Evolutionary conservation across 495 filamentous ascomycete genomes (phyloP).

Genomic region (Sordaria brevicollis): DNA sequence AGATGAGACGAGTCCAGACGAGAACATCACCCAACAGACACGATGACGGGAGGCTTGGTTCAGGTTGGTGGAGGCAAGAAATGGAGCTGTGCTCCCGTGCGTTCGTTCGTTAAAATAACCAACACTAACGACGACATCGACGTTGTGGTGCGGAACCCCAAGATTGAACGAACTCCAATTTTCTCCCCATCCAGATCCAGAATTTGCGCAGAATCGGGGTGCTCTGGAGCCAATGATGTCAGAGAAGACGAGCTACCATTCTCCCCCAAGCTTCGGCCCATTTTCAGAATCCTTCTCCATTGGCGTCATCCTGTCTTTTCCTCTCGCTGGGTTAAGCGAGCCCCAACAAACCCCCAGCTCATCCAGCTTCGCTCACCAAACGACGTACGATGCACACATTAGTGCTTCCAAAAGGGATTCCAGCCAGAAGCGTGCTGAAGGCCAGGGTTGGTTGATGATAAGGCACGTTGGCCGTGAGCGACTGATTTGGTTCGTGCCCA

Average conservation of each 20-base stretch:
- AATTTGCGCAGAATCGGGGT: not conserved
- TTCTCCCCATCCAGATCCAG: not conserved
- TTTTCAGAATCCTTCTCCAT: not conserved
- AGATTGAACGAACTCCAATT: not conserved
- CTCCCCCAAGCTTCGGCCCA: not conserved
- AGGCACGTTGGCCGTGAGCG: not conserved
- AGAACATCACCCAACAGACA: not conserved
- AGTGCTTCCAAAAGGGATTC: not conserved
- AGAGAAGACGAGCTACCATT: not conserved
- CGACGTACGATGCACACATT: not conserved
- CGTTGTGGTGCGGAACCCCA: not conserved
- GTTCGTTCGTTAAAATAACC: not conserved
- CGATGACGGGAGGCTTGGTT: not conserved
- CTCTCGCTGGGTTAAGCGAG: not conserved
- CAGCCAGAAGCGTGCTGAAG: not conserved
- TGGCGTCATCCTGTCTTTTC: not conserved
- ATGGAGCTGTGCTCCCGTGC: not conserved
- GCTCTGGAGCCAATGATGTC: not conserved
- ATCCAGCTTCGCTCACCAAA: not conserved
- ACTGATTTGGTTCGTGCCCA: not conserved
- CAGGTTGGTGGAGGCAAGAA: not conserved
- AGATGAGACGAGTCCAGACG: not conserved
- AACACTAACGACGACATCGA: not conserved
- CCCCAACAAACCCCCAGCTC: not conserved
- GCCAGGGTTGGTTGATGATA: not conserved